Evolutionary conservation across 164 flowering plant species (phyloP), one percentile per base, ranked within the genome.

Genomic region (Chimonanthus praecox): DNA sequence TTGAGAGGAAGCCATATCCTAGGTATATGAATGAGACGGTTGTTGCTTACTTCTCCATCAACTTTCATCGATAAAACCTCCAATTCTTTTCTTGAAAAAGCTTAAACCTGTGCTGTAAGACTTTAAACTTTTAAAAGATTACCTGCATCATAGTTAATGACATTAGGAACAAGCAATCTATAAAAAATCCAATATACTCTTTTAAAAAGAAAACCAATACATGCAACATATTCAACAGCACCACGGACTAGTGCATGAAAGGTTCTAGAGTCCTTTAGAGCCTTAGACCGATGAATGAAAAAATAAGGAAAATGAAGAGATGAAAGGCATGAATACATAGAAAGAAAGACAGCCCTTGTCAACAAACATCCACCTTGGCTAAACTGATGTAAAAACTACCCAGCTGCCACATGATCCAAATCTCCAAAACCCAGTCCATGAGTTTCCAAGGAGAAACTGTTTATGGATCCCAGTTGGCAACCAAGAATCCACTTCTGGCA

Each of bases 11-110:
- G 62, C 44, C 80, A 68, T 73, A 72, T 71, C 46, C 68, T 80
- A 60, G 85, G 67, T 54, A 72, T 82, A 61, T 75, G 78, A 43
- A 81, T 61, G 50, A 83, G 8, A 63, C 75, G 15, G 64, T 48
- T 49, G 7, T 76, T 16, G 58, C 65, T 80, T 9, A 79, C 58
- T 3, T 77, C 80, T 65, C 80, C 79, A 48, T 71, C 60, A 47
- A 79, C 63, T 73, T 58, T 79, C 85, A 79, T 81, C 47, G 60
- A 60, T 11, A 69, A 58, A 44, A 16, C 46, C 21, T 48, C 49
- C 21, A 11, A 10, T 8, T 64, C 61, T 60, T 16, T 70, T 21
- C 20, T 33, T 58, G 44, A 33, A 58, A 13, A 44, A 44, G 62
- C 9, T 33, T 33, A 33, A 33, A 33, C 61, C 51, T 71, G 44